Evolutionary conservation across 176 grass and related monocot species (phyloP), one percentile per base, ranked within the genome.

Genomic region (Themeda triandra): DNA sequence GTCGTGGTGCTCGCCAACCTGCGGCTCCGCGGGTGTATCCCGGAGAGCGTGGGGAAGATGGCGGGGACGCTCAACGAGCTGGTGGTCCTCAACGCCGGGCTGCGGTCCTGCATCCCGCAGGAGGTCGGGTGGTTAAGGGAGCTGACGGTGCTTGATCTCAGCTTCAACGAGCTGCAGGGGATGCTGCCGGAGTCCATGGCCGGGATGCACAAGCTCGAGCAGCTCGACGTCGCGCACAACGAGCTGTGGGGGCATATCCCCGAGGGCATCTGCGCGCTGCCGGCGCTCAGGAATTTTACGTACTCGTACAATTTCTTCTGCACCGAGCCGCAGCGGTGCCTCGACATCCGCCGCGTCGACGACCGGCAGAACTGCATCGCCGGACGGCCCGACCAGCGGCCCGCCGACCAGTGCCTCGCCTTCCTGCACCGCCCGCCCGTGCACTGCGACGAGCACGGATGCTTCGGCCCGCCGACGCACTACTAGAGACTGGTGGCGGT

Each of bases 241-340:
- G 84, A 84, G 62, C 89, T 97, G 7, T 24, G 60, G 29, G 94
- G 94, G 0, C 81, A 83, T 59, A 76, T 97, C 14, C 89, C 94
- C 2, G 92, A 92, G 21, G 73, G 59, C 18, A 82, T 97, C 90
- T 97, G 94, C 76, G 84, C 73, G 74, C 84, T 97, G 83, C 94
- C 94, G 0, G 75, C 40, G 17, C 86, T 97, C 29, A 76, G 56
- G 51, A 97, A 97, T 44, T 97, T 97, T 85, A 97, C 92, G 2
- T 97, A 90, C 85, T 97, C 94, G 13, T 92, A 88, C 82, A 97
- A 97, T 80, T 97, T 63, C 89, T 94, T 97, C 89, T 92, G 92
- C 79, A 90, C 76, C 54, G 92, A 90, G 83, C 80, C 94, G 2
- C 36, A 14, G 17, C 72, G 83, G 30, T 97, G 94, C 71, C 69